These are phyloP conservation scores for Silene conica DNA, from an alignment of 148 eudicot species.

Conservation along the genomic window DNA sequence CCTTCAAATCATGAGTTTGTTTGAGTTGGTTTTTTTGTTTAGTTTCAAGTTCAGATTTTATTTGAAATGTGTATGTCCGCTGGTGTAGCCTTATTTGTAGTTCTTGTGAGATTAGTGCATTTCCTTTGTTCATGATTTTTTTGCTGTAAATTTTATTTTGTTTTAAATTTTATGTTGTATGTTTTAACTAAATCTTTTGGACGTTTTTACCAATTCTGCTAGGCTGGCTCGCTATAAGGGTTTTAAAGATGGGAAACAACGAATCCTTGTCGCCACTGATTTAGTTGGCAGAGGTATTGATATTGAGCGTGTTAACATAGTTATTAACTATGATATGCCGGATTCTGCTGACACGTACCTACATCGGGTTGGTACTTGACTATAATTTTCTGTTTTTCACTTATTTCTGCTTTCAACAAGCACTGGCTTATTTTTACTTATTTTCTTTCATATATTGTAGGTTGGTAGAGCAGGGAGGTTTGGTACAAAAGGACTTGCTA, in stretches of 20 bases:
- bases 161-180: neutral
- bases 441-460: slow-evolving; percentile 24
- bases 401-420: neutral
- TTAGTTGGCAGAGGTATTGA: slow-evolving; percentile 96
- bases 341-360: slow-evolving; percentile 96
- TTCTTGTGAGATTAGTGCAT: neutral
- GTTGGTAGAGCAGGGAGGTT: slow-evolving; percentile 96
- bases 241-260: slow-evolving; percentile 88
- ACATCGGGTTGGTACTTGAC: slow-evolving; percentile 53
- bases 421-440: neutral
- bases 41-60: neutral
- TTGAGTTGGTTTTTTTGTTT: neutral
- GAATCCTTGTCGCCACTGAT: slow-evolving; percentile 95
- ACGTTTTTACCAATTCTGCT: neutral
- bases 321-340: slow-evolving; percentile 97
- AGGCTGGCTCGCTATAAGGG: slow-evolving; percentile 89
- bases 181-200: too few species aligned
- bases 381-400: neutral
- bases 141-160: too few species aligned
- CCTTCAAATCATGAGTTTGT: neutral
- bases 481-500: slow-evolving; percentile 95
- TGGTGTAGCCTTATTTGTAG: neutral
- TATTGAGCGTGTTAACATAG: slow-evolving; percentile 93
- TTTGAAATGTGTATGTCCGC: neutral
- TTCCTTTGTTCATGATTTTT: too few species aligned